phyloP scores from a whole-genome alignment of 768 basidiomycete species.

The Cyclocybe aegerita region DNA sequence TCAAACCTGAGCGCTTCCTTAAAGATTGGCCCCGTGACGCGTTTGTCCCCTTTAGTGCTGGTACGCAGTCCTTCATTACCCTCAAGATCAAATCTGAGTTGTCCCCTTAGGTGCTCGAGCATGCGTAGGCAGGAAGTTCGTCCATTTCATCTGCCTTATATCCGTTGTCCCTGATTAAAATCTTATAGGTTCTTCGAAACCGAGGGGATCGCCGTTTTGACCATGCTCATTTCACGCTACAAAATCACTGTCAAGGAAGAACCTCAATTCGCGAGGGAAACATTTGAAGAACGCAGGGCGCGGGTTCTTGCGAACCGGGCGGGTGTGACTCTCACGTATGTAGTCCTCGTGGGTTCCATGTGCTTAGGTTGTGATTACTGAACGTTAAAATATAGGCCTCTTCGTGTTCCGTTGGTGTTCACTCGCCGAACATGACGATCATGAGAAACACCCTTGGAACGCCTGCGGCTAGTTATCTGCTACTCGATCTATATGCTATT shows the following conservation, averaged over 20 bases:
- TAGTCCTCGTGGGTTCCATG: constrained; percentile 6
- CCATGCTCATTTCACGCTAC: constrained; percentile 45
- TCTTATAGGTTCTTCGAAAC: constrained; percentile 46
- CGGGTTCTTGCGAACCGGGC: constrained; percentile 35
- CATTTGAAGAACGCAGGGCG: constrained; percentile 43
- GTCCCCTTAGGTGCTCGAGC: constrained; percentile 17
- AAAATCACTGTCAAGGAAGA: constrained; percentile 51
- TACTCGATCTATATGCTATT: too few relatives aligned
- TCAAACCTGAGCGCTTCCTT: constrained; percentile 47
- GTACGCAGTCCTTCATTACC: constrained; percentile 15
- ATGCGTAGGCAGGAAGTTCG: constrained; percentile 23
- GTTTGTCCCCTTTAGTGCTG: constrained; percentile 51
- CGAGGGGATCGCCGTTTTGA: constrained; percentile 50
- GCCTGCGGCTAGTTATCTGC: too few relatives aligned
- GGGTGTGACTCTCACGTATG: constrained; percentile 47
- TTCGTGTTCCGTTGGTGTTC: constrained; percentile 24
- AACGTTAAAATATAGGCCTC: constrained; percentile 17
- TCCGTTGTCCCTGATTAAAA: too few relatives aligned
- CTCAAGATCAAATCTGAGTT: background rate
- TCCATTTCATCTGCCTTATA: background rate
- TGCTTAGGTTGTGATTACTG: background rate
- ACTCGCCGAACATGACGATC: constrained; percentile 11
- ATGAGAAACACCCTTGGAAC: too few relatives aligned
- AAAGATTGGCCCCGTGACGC: constrained; percentile 54
- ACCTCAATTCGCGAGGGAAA: constrained; percentile 44